A percentile compares a stretch with the other conserved stretches of the same genome.
Evolutionary conservation across 2,329 filamentous ascomycete genomes (phyloP).

Genomic region (Chalaropsis thielavioides): DNA sequence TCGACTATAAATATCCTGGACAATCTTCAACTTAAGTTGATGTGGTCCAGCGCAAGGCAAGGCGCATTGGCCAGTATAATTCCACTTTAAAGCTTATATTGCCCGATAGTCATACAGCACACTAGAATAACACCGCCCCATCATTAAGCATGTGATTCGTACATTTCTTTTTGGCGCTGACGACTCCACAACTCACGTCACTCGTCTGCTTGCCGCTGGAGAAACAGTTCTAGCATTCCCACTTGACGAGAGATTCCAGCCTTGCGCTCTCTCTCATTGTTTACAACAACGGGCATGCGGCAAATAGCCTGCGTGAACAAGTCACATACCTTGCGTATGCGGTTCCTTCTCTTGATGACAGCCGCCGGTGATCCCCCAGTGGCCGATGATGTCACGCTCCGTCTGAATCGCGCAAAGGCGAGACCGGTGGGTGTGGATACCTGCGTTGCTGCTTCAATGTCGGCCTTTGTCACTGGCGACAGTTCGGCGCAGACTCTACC

Average conservation of each 20-base stretch:
- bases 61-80: neutral
- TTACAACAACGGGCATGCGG: conserved; percentile 29
- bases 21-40: too few relatives aligned
- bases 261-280: conserved; percentile 39
- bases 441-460: conserved; percentile 13
- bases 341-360: conserved; percentile 37
- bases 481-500: conserved; percentile 38
- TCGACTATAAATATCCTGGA: too few relatives aligned
- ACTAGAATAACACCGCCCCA: neutral
- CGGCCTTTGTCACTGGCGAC: conserved; percentile 21
- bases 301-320: conserved; percentile 52
- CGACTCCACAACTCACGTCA: neutral
- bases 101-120: neutral
- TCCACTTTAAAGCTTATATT: neutral
- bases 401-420: conserved; percentile 34
- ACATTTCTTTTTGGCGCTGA: neutral
- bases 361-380: conserved; percentile 19
- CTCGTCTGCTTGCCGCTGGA: conserved; percentile 21
- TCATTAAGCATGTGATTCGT: neutral
- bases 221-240: conserved; percentile 55
- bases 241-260: conserved; percentile 48
- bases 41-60: neutral
- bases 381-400: conserved; percentile 21
- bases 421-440: conserved; percentile 20
- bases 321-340: conserved; percentile 48